Percentiles rank a stretch among this genome's conserved stretches.
Evolutionary conservation across 1,284 basidiomycete genomes (phyloP).

Genomic region (Apiotrichum laibachii): DNA sequence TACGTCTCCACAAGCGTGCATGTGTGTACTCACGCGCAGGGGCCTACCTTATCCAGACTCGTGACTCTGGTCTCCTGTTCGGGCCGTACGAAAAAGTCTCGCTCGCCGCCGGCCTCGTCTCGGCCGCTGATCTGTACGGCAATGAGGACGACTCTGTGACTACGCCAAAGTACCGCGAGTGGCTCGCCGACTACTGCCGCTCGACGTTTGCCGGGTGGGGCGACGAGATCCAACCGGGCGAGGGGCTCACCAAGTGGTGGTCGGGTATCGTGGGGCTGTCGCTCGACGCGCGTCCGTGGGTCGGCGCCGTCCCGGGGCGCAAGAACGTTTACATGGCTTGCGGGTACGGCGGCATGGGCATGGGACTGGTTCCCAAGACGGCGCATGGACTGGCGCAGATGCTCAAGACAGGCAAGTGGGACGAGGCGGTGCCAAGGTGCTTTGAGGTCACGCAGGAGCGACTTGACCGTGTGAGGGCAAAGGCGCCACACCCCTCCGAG

Average conservation of each 20-base stretch:
- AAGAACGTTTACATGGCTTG: conserved; percentile 21
- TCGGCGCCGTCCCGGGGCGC: conserved; percentile 27
- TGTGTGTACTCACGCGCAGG: too few relatives aligned
- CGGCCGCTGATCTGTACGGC: conserved; percentile 16
- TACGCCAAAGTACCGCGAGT: conserved; percentile 3
- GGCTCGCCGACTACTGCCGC: neutral
- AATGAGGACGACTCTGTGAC: conserved; percentile 25
- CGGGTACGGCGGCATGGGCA: conserved; percentile 29
- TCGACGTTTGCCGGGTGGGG: conserved; percentile 20
- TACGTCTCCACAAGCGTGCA: too few relatives aligned
- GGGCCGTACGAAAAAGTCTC: conserved; percentile 16
- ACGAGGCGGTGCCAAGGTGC: conserved; percentile 13
- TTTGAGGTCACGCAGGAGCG: too few relatives aligned
- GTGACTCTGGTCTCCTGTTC: conserved; percentile 28
- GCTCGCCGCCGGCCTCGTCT: conserved; percentile 3
- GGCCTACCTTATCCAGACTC: conserved; percentile 33
- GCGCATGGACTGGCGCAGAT: conserved; percentile 21
- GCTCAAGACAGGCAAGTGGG: conserved; percentile 24
- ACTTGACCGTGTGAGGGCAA: too few relatives aligned
- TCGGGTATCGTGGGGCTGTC: conserved; percentile 27
- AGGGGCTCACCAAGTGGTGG: neutral
- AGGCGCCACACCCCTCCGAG: too few relatives aligned
- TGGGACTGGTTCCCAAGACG: conserved; percentile 25
- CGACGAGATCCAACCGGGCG: neutral
- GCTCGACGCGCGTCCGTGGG: conserved; percentile 28